Evolutionary conservation across 495 filamentous ascomycete species (phyloP).

Genomic region (Penicillium ochrochloron): DNA sequence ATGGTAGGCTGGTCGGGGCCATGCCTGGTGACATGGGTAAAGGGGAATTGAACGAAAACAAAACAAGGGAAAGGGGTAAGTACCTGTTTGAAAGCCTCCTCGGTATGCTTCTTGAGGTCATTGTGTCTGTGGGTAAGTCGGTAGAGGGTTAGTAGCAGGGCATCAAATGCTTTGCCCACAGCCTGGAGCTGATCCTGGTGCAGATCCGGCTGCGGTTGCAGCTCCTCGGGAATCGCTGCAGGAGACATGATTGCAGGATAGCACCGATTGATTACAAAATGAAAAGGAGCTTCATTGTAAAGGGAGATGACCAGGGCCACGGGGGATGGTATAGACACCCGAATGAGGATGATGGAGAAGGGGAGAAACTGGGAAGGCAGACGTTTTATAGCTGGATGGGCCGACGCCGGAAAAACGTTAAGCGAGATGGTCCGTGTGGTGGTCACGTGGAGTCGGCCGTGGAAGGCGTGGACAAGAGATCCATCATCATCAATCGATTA

Average conservation of each 20-base stretch:
- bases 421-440: slow-evolving; percentile 48
- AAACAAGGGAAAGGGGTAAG: slow-evolving; percentile 21
- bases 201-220: slow-evolving; percentile 44
- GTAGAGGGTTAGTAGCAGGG: slow-evolving; percentile 54
- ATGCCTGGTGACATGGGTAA: slow-evolving; percentile 8
- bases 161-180: slow-evolving; percentile 52
- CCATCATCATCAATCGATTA: no score
- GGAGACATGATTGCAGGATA: slow-evolving; percentile 42
- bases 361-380: slow-evolving; percentile 22
- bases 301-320: slow-evolving; percentile 15
- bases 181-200: slow-evolving; percentile 43
- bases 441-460: slow-evolving; percentile 30
- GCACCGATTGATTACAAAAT: slow-evolving; percentile 31
- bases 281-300: slow-evolving; percentile 18
- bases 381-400: slow-evolving; percentile 27
- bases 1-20: background rate
- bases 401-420: slow-evolving; percentile 38
- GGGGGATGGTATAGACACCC: slow-evolving; percentile 19
- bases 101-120: slow-evolving; percentile 46
- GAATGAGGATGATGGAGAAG: slow-evolving; percentile 20
- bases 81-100: slow-evolving; percentile 55
- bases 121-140: slow-evolving; percentile 50
- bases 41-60: slow-evolving; percentile 16
- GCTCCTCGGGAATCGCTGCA: slow-evolving; percentile 36
- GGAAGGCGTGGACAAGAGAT: no score